Evolutionary conservation across 495 filamentous ascomycete species (phyloP), one percentile per base, ranked within the genome.

Genomic region (Aspergillus nanangensis): DNA sequence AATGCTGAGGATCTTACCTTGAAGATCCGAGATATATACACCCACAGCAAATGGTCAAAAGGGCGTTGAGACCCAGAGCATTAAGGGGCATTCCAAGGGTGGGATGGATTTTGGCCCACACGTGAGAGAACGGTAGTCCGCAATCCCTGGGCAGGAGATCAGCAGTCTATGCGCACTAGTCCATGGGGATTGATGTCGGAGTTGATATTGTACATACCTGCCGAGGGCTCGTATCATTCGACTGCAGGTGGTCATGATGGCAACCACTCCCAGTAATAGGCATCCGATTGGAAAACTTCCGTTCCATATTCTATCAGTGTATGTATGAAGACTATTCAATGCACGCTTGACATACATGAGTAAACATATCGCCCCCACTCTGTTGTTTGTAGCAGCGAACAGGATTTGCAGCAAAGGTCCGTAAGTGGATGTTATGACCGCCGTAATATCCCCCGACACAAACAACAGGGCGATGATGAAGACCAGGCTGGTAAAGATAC

Each of bases 201-300:
- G 27, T 31, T 31, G 8, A 17, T 40, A 38, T 10, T 8, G 11
- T 11, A 38, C 38, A 2, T 54, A 66, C 63, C 67, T 75, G 21
- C 78, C 76, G 46, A 90, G 88, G 3, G 85, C 84, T 47, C 80
- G 88, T 8, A 82, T 81, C 82, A 88, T 87, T 8, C 86, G 78
- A 41, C 76, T 83, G 37, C 77, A 80, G 0, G 86, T 87, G 3
- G 84, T 86, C 82, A 87, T 84, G 45, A 88, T 78, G 23, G 74
- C 79, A 0, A 76, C 80, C 10, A 76, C 77, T 3, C 82, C 83
- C 53, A 88, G 85, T 1, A 87, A 60, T 44, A 90, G 71, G 55
- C 84, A 88, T 4, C 81, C 61, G 14, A 88, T 66, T 1, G 86
- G 84, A 47, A 88, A 67, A 41, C 75, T 77, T 5, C 27, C 15